phyloP scores from a whole-genome alignment of 345 rosid genomes.

The Garcia nutans region DNA sequence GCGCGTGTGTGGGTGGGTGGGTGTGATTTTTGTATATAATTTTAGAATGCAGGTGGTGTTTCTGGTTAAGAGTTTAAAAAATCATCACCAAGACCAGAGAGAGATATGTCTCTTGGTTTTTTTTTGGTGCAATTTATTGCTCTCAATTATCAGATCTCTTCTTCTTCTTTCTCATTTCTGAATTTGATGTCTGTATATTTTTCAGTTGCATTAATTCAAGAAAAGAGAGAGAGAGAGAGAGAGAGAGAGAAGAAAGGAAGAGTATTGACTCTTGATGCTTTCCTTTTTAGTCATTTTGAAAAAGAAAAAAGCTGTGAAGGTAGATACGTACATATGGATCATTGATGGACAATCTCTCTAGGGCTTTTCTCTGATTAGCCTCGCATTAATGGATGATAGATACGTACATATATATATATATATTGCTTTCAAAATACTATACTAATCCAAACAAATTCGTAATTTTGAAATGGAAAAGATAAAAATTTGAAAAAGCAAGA shows the following conservation, averaged over 20 bases:
- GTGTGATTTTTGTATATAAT: conserved; percentile 45
- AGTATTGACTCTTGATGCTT: conserved; percentile 15
- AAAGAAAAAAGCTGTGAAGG: conserved; percentile 25
- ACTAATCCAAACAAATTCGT: conserved; percentile 2
- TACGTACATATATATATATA: conserved; percentile 17
- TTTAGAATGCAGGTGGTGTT: conserved; percentile 45
- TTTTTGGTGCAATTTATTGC: conserved; percentile 37
- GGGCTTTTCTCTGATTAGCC: conserved; percentile 41
- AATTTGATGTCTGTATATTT: conserved; percentile 32
- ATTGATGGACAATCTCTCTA: conserved; percentile 32
- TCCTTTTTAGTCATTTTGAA: conserved; percentile 15
- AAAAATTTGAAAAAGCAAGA: not conserved
- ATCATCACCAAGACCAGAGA: conserved; percentile 3
- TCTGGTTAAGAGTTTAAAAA: conserved; percentile 37
- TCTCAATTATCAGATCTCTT: conserved; percentile 6
- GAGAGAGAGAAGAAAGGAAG: not conserved
- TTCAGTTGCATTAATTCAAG: conserved; percentile 42
- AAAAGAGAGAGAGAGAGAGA: conserved; percentile 18
- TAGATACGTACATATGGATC: not conserved
- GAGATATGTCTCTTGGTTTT: conserved; percentile 17
- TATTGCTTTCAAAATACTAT: conserved; percentile 12
- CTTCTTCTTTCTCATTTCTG: conserved; percentile 18
- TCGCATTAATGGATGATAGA: conserved; percentile 30
- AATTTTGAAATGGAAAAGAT: conserved; percentile 7
- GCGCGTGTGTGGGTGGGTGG: conserved; percentile 41